Base-by-base conservation (phyloP, 2,329 filamentous ascomycete species). In the Pyrenophora teres region DNA sequence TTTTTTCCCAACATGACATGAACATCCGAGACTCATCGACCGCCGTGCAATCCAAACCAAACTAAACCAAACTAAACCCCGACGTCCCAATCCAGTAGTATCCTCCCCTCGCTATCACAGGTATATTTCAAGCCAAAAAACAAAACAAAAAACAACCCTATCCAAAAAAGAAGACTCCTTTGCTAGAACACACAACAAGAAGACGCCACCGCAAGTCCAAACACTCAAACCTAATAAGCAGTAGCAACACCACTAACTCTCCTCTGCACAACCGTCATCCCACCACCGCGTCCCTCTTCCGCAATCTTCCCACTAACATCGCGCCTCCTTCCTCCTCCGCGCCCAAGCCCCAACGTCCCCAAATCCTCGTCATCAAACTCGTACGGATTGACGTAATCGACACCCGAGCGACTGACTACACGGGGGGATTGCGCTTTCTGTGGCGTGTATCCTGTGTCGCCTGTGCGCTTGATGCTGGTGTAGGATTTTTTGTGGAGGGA, bases 271-370 rank as follows among this genome's bases (percentile, higher is more conserved):
- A 30, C 71, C 69, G 35, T 58, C 58, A 18, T 70, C 69, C 60
- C 53, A 4, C 67, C 71, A 4, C 70, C 83, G 40, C 81, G 76
- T 2, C 88, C 88, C 68, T 92, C 89, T 69, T 92, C 88, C 0
- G 81, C 87, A 48, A 86, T 73, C 77, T 88, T 90, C 1, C 88
- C 89, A 67, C 87, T 91, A 2, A 90, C 87, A 54, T 87, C 85
- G 44, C 65, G 45, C 52, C 69, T 55, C 19, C 19, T 3, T 5
- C 19, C 19, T 5, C 19, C 19, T 5, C 19, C 19, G 39, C 67
- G 52, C 4, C 62, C 67, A 4, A 30, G 23, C 12, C 9, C n/a
- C 27, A 30, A 44, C 36, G 62, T 68, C 15, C 68, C 71, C 40
- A 74, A 52, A 61, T 71, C 62, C 46, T 66, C 63, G 16, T 63